Evolutionary conservation across 2,329 filamentous ascomycete genomes (phyloP).

Genomic region (Simplicillium sp.): DNA sequence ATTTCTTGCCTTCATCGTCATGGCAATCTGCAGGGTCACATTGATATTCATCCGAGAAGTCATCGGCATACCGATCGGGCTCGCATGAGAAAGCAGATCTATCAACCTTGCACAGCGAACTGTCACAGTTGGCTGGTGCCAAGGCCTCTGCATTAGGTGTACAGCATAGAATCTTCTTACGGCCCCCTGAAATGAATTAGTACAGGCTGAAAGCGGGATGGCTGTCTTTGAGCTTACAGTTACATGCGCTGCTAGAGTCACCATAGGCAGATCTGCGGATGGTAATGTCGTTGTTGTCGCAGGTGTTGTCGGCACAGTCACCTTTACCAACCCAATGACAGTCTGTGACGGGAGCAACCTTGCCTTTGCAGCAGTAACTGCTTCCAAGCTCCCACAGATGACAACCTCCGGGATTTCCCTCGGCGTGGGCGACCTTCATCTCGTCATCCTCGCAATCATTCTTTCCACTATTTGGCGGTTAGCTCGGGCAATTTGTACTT

Average conservation of each 20-base stretch:
- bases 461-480: not conserved
- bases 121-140: conserved; percentile 1
- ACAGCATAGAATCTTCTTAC: conserved; percentile 4
- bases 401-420: not conserved
- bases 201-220: too few species aligned
- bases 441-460: conserved; percentile 1
- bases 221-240: conserved; percentile 3
- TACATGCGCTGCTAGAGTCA: not conserved
- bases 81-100: too few species aligned
- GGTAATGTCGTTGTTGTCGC: conserved; percentile 6
- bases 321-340: conserved; percentile 9
- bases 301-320: conserved; percentile 9
- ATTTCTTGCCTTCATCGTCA: too few species aligned
- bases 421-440: conserved; percentile 1
- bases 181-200: conserved; percentile 1
- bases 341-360: conserved; percentile 1
- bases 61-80: too few species aligned
- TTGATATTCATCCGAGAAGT: too few species aligned
- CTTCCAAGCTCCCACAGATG: not conserved
- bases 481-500: too few species aligned
- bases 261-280: conserved; percentile 1
- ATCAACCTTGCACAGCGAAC: too few species aligned
- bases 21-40: too few species aligned
- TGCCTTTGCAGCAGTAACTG: conserved; percentile 1
- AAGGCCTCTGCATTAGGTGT: conserved; percentile 3